Evolutionary conservation across 1,139 yeast species (phyloP).

Genomic region (Blastobotrys buckinghamii): DNA sequence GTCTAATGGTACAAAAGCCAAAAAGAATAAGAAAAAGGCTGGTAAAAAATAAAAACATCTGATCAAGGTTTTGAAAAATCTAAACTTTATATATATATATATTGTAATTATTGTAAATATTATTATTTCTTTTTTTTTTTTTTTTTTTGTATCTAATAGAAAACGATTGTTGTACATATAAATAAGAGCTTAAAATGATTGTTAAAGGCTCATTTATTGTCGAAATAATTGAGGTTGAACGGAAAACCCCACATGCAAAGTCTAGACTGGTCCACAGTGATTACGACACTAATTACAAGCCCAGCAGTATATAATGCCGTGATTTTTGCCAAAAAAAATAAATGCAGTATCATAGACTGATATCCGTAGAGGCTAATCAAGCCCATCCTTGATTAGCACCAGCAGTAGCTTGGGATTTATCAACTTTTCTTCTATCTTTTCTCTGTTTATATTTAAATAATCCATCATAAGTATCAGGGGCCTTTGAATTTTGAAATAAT

Average conservation of each 20-base stretch:
- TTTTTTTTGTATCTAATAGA: constrained; percentile 1
- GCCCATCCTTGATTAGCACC: constrained; percentile 16
- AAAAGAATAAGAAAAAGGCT: constrained; percentile 17
- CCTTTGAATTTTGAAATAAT: constrained; percentile 19
- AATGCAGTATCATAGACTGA: background rate
- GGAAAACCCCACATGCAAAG: too few species aligned
- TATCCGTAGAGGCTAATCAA: too few species aligned
- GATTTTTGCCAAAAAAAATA: background rate
- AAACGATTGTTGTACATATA: background rate
- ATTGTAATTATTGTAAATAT: background rate
- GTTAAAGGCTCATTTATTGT: too few species aligned
- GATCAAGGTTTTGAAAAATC: background rate
- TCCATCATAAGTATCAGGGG: constrained; percentile 17
- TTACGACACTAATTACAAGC: too few species aligned
- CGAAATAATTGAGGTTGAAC: too few species aligned
- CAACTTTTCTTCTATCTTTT: constrained; percentile 2
- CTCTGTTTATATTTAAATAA: constrained; percentile 10
- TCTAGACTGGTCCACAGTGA: too few species aligned
- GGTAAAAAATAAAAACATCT: constrained; percentile 9
- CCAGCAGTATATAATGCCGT: too few species aligned
- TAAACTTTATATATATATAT: background rate
- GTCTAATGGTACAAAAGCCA: constrained; percentile 12
- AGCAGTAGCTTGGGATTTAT: constrained; percentile 6
- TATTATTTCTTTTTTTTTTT: background rate
- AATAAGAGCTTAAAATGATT: background rate